Base-by-base conservation (phyloP, 139 green algal genomes). In the Edaphochlamys debaryana region DNA sequence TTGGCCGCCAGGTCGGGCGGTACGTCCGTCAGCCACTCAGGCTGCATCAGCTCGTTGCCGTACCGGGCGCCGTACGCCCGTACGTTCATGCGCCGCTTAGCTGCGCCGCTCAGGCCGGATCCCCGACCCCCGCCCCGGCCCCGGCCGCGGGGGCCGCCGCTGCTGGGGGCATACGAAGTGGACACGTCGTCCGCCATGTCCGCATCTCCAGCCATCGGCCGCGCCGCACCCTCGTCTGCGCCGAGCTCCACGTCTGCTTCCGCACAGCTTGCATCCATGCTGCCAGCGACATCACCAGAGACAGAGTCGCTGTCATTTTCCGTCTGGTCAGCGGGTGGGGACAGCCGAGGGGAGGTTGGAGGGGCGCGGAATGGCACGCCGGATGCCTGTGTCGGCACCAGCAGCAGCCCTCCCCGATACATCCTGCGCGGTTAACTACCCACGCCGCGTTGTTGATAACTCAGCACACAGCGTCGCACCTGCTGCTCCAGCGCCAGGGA, bases 21-120 rank as follows among this genome's bases (percentile, higher is more conserved):
- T 25, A 98, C 86, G 36, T 98, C 96, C 9, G 94, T 89, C 87
- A 99, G 91, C 96, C 96, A 98, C 79, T 98, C 94, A 13, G 94
- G 94, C 30, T 91, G 88, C 94, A 97, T 96, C 19, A 98, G 85
- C 92, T 98, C 93, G 30, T 76, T 67, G 23, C 91, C 91, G 73
- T 92, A 97, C 62, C 85, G 88, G n/a, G 86, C 36, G n/a, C 72
- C 72, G 38, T 69, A 79, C 29, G 22, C 78, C 75, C 50, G 75
- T 6, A 67, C 67, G 6, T 42, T 69, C 15, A 32, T 54, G 25
- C 41, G 36, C 32, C 37, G 54, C 11, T 20, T 9, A 25, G 60
- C n/a, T 3, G 11, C 30, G 11, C 62, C 76, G 0, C 1, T 17
- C 0, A 11, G 4, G 37, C 32, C 7, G 60, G n/a, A n/a, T n/a